Percentiles rank a stretch among this genome's conserved stretches.
phyloP scores from a whole-genome alignment of 2,329 filamentous ascomycete species.

The Trichoderma atroviride region DNA sequence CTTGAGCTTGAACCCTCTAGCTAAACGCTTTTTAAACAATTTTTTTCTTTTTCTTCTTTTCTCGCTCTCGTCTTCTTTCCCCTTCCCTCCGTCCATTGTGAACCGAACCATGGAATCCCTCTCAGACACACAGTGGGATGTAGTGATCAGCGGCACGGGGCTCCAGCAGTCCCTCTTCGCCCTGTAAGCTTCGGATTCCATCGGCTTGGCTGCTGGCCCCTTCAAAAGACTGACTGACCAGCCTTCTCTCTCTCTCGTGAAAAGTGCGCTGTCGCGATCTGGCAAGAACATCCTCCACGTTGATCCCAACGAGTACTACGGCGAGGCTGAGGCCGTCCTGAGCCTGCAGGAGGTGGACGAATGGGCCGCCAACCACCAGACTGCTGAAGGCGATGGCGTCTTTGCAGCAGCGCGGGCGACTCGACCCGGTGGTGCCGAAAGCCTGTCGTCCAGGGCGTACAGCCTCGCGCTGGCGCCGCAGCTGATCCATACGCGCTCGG shows the following conservation, averaged over 20 bases:
- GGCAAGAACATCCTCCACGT: constrained; percentile 89
- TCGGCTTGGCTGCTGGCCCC: constrained; percentile 34
- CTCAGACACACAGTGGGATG: constrained; percentile 75
- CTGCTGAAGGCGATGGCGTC: constrained; percentile 31
- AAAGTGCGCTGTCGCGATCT: constrained; percentile 91
- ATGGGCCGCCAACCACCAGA: constrained; percentile 61
- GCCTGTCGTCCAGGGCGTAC: constrained; percentile 72
- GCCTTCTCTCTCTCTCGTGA: constrained; percentile 41
- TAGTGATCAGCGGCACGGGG: constrained; percentile 77
- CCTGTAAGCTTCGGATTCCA: constrained; percentile 60
- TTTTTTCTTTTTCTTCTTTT: constrained; percentile 29
- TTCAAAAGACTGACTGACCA: constrained; percentile 40
- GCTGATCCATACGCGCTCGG: constrained; percentile 80
- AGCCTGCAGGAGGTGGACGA: constrained; percentile 78
- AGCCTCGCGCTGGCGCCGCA: constrained; percentile 83
- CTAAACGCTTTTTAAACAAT: constrained; percentile 12
- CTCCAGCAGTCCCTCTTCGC: constrained; percentile 78
- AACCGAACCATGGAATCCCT: constrained; percentile 68
- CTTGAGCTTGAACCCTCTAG: constrained; percentile 7
- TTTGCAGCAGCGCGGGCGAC: constrained; percentile 41
- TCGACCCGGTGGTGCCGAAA: constrained; percentile 34
- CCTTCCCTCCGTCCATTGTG: constrained; percentile 29
- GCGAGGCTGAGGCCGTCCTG: constrained; percentile 81
- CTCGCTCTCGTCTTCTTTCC: constrained; percentile 28
- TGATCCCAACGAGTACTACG: constrained; percentile 87